These are phyloP conservation scores for Scedosporium minutisporum DNA, from an alignment of 2,329 filamentous ascomycete genomes.

Conservation along the genomic window DNA sequence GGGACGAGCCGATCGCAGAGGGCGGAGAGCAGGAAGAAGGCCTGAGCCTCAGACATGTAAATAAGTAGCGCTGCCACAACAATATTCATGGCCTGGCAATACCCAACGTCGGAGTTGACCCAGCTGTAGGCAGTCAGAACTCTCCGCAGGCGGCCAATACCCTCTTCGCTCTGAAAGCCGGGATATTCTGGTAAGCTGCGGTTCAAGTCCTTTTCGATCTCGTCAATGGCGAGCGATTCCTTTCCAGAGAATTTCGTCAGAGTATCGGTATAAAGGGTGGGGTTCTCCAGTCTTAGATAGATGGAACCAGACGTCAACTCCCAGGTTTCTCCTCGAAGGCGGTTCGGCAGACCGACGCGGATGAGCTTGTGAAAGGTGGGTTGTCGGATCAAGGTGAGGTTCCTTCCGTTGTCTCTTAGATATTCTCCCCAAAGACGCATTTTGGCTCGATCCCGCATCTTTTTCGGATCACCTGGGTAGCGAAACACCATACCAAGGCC, in stretches of 20 bases:
- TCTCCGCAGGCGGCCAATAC: slow-evolving; percentile 77
- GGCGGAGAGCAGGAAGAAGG: slow-evolving; percentile 85
- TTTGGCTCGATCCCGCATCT: slow-evolving; percentile 88
- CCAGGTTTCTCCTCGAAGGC: slow-evolving; percentile 90
- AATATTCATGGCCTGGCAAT: slow-evolving; percentile 99
- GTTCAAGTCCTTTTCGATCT: slow-evolving; percentile 98
- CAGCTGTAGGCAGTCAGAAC: slow-evolving; percentile 97
- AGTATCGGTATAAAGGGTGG: slow-evolving; percentile 75
- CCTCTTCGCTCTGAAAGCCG: slow-evolving; percentile 92
- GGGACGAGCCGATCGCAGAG: slow-evolving; percentile 88
- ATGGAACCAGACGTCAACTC: slow-evolving; percentile 88
- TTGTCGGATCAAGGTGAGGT: slow-evolving; percentile 83
- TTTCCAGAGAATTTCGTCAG: slow-evolving; percentile 72
- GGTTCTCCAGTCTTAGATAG: slow-evolving; percentile 78
- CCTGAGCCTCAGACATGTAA: slow-evolving; percentile 94
- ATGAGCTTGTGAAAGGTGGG: slow-evolving; percentile 98
- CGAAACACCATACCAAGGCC: slow-evolving; percentile 86
- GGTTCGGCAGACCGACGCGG: slow-evolving; percentile 86
- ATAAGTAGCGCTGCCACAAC: slow-evolving; percentile 96
- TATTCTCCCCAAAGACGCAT: slow-evolving; percentile 98
- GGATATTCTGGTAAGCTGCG: slow-evolving; percentile 94
- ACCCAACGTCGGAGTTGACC: slow-evolving; percentile 90
- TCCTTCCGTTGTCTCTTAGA: slow-evolving; percentile 86
- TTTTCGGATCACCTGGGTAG: slow-evolving; percentile 90
- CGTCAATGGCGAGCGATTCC: slow-evolving; percentile 91